These are phyloP conservation scores for Inonotus obliquus DNA, from an alignment of 1,284 basidiomycete species.

Conservation along the genomic window DNA sequence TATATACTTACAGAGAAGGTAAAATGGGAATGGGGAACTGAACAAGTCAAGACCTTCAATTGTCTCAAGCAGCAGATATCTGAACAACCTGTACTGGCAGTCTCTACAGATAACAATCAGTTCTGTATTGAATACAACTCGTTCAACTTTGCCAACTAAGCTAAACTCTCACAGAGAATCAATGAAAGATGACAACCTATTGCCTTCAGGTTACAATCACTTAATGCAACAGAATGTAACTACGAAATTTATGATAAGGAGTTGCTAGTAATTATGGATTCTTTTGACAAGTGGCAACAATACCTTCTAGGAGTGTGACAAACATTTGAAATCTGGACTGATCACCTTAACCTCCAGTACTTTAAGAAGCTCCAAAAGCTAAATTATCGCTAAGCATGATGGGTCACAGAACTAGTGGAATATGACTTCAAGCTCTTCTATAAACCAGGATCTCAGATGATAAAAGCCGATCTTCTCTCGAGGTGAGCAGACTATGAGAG, in stretches of 20 bases:
- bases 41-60: background rate
- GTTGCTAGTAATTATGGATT: slow-evolving; percentile 35
- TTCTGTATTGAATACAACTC: background rate
- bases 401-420: slow-evolving; percentile 23
- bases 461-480: background rate
- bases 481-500: background rate
- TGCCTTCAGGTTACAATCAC: slow-evolving; percentile 27
- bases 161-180: slow-evolving; percentile 6
- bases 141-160: slow-evolving; percentile 2
- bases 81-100: background rate
- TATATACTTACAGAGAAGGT: background rate
- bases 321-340: slow-evolving; percentile 24
- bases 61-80: background rate
- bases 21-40: background rate
- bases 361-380: background rate
- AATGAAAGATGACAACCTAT: slow-evolving; percentile 29
- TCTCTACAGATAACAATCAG: background rate
- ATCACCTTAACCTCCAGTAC: slow-evolving; percentile 30
- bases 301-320: slow-evolving; percentile 23
- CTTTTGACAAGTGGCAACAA: slow-evolving; percentile 32
- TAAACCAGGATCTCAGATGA: background rate
- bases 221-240: slow-evolving; percentile 33
- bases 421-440: background rate
- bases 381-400: slow-evolving; percentile 33
- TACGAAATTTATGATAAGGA: slow-evolving; percentile 47